Evolutionary conservation across 2,329 filamentous ascomycete species (phyloP).

Genomic region (Pseudopyrenochaeta lycopersici): DNA sequence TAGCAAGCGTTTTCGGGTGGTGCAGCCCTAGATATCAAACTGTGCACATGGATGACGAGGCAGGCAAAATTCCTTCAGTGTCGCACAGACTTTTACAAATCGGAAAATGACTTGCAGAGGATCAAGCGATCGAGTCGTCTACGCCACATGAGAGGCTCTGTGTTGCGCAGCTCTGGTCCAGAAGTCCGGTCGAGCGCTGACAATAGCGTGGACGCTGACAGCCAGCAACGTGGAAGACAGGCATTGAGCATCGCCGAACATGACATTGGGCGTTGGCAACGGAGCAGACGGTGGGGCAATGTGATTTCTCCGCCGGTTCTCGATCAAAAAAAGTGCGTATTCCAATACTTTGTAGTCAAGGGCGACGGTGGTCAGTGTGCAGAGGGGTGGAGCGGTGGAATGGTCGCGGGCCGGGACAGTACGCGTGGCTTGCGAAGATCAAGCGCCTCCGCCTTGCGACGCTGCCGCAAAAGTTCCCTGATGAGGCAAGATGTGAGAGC

Average conservation of each 20-base stretch:
- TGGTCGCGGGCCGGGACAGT: background rate
- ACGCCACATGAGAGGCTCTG: constrained; percentile 11
- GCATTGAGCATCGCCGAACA: background rate
- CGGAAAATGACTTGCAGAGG: constrained; percentile 16
- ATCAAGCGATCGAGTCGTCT: constrained; percentile 5
- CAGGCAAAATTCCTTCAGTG: constrained; percentile 6
- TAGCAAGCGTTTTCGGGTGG: background rate
- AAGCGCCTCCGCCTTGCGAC: constrained; percentile 9
- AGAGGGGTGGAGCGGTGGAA: constrained; percentile 8
- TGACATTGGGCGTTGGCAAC: background rate
- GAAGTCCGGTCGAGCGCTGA: background rate
- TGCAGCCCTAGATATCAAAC: constrained; percentile 1
- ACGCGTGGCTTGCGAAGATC: constrained; percentile 21
- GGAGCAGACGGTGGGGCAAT: background rate
- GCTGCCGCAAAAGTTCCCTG: constrained; percentile 11
- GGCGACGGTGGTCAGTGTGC: constrained; percentile 4
- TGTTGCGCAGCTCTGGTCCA: constrained; percentile 4
- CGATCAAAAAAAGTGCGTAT: background rate
- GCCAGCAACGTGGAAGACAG: background rate
- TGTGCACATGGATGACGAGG: constrained; percentile 11
- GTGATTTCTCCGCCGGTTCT: background rate
- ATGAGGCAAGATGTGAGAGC: constrained; percentile 8
- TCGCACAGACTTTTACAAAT: constrained; percentile 4
- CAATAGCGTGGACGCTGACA: background rate
- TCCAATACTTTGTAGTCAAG: constrained; percentile 3